Base-by-base conservation (phyloP, 352 stramenopile species). In the Phytophthora litchii region DNA sequence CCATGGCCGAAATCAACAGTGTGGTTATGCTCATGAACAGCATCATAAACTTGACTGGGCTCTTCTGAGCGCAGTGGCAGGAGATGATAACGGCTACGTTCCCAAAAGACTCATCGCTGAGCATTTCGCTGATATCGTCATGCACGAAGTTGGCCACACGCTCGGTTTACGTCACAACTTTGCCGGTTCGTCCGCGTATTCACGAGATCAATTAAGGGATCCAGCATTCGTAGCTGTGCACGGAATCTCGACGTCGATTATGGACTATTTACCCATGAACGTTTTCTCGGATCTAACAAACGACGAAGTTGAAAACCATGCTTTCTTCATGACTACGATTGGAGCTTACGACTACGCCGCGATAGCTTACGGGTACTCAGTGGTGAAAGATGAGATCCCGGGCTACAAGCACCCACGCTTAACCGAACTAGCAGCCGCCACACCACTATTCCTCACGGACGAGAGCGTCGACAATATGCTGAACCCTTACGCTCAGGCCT, bases 121-220 rank as follows among this genome's bases (percentile, higher is more conserved):
- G 25, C 78, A 91, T 38, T 84, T 97, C 47, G 67, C 69, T 7
- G 74, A 87, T 53, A 87, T 94, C 29, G 76, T 95, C 23, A 93
- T 95, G 81, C 89, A 97, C 51, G 88, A 97, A 67, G 86, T 96
- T 20, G 89, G 88, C 6, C 89, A 97, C 60, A 94, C 86, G 11
- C 76, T 97, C 2, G 87, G 86, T 4, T 70, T 96, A 10, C 80
- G 86, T 10, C 88, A 97, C 67, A 97, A 96, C 59, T 96, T 96
- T 68, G 75, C 70, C 6, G 88, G 75, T 10, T 89, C 83, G 0
- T 66, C 80, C 0, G 54, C 67, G 0, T 71, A 85, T 51, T 79
- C 81, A 14, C 64, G 79, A 13, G 49, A 74, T 12, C 60, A 96
- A 47, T 69, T 94, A 12, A 72, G 76, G 9, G 64, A 92, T 50